Conservation (phyloP, 495 filamentous ascomycete species). For the Penicillium mononematosum region DNA sequence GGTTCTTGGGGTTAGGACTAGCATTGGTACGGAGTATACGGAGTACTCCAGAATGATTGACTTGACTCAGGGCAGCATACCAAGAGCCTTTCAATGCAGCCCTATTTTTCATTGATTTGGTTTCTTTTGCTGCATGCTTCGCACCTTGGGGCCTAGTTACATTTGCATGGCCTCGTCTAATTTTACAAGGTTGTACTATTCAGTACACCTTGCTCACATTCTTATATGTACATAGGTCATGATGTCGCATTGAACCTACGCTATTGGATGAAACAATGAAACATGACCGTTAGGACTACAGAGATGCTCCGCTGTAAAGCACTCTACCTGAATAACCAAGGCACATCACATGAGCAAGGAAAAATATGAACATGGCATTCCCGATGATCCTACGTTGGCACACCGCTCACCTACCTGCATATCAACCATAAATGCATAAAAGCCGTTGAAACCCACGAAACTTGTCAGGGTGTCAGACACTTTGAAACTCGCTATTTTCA, state of each 20-base stretch:
- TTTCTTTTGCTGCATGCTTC: background rate
- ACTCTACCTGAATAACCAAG: background rate
- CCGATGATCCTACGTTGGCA: background rate
- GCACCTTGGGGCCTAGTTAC: background rate
- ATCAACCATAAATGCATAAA: background rate
- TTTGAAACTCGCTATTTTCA: background rate
- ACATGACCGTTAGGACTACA: background rate
- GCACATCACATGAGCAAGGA: background rate
- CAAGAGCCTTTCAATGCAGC: background rate
- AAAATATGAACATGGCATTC: background rate
- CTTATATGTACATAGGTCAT: background rate
- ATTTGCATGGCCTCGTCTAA: background rate
- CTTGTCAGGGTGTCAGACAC: background rate
- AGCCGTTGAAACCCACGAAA: background rate
- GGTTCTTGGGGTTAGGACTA: background rate
- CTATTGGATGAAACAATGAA: background rate
- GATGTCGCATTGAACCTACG: background rate
- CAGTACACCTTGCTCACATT: background rate
- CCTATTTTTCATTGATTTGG: background rate
- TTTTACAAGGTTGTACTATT: background rate
- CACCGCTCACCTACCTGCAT: background rate
- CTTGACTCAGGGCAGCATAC: background rate
- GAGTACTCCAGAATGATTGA: background rate
- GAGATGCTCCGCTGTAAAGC: background rate
- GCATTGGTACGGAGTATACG: too few species aligned